Evolutionary conservation across 1,284 basidiomycete species (phyloP).

Genomic region (Leccinum pachyderme): DNA sequence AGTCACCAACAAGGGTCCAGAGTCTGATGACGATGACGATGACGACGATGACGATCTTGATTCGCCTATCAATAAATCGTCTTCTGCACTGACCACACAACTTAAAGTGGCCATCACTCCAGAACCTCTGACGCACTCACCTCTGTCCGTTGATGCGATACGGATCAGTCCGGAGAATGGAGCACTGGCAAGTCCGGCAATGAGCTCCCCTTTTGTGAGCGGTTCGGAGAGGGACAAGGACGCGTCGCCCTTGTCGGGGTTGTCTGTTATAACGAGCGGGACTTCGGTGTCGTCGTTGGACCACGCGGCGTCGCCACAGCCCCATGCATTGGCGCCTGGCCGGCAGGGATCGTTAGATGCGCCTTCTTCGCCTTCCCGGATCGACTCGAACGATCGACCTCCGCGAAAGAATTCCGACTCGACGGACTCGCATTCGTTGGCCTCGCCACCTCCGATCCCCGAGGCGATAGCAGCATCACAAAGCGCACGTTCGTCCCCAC

Average conservation of each 20-base stretch:
- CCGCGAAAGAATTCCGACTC: constrained; percentile 26
- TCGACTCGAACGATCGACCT: constrained; percentile 22
- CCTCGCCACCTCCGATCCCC: constrained; percentile 23
- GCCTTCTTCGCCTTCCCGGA: constrained; percentile 2
- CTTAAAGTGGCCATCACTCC: constrained; percentile 14
- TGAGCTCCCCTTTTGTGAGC: constrained; percentile 12
- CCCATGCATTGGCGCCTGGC: constrained; percentile 10
- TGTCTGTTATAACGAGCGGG: background rate
- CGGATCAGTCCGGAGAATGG: constrained; percentile 3
- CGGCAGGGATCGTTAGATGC: constrained; percentile 21
- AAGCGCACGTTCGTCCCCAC: constrained; percentile 23
- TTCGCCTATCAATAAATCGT: constrained; percentile 10
- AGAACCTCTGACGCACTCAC: constrained; percentile 8
- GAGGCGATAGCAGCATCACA: constrained; percentile 14
- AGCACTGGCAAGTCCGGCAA: constrained; percentile 10
- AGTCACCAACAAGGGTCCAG: constrained; percentile 5
- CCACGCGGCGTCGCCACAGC: constrained; percentile 11
- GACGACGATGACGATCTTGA: background rate
- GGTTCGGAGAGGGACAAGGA: constrained; percentile 22
- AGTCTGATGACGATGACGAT: background rate
- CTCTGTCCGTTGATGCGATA: constrained; percentile 1
- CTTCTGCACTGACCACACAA: constrained; percentile 8
- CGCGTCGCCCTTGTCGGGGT: constrained; percentile 6
- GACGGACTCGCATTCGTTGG: constrained; percentile 24
- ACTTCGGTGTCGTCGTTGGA: constrained; percentile 16